These are phyloP conservation scores for Penicillium sp. DNA, from an alignment of 2,329 filamentous ascomycete genomes.

Conservation along the genomic window DNA sequence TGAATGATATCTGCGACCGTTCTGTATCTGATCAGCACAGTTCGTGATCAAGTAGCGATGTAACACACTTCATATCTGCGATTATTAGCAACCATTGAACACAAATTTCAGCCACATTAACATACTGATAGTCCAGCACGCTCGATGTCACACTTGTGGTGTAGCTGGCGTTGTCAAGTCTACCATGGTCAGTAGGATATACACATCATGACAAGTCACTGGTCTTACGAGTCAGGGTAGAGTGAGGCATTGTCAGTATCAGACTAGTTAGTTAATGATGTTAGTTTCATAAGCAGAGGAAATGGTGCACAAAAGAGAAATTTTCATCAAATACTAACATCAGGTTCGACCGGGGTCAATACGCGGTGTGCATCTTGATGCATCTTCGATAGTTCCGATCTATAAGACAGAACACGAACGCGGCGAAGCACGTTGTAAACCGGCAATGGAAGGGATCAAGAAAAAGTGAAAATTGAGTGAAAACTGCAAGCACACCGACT, in stretches of 20 bases:
- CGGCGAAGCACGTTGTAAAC: not conserved
- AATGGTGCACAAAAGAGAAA: not conserved
- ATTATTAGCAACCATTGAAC: slow-evolving; percentile 9
- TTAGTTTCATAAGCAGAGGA: not conserved
- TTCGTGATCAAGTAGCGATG: not conserved
- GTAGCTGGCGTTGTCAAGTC: slow-evolving; percentile 30
- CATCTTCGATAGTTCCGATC: slow-evolving; percentile 6
- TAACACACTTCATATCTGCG: slow-evolving; percentile 33
- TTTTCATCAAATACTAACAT: slow-evolving; percentile 22
- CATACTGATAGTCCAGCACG: slow-evolving; percentile 34
- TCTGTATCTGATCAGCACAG: slow-evolving; percentile 15
- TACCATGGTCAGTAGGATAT: slow-evolving; percentile 14
- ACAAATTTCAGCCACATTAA: not conserved
- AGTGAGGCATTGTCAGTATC: slow-evolving; percentile 29
- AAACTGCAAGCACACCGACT: slow-evolving; percentile 18
- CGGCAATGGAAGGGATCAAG: slow-evolving; percentile 19
- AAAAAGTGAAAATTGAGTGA: slow-evolving; percentile 5
- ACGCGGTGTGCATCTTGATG: slow-evolving; percentile 7
- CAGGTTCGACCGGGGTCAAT: slow-evolving; percentile 26
- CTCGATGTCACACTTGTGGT: slow-evolving; percentile 35
- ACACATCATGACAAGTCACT: not conserved
- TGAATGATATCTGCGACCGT: slow-evolving; percentile 32
- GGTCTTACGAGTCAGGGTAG: slow-evolving; percentile 30
- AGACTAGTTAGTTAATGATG: slow-evolving; percentile 19
- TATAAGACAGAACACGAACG: not conserved